These are phyloP conservation scores for Bipolaris gigantea DNA, from an alignment of 2,329 filamentous ascomycete genomes.

Conservation along the genomic window DNA sequence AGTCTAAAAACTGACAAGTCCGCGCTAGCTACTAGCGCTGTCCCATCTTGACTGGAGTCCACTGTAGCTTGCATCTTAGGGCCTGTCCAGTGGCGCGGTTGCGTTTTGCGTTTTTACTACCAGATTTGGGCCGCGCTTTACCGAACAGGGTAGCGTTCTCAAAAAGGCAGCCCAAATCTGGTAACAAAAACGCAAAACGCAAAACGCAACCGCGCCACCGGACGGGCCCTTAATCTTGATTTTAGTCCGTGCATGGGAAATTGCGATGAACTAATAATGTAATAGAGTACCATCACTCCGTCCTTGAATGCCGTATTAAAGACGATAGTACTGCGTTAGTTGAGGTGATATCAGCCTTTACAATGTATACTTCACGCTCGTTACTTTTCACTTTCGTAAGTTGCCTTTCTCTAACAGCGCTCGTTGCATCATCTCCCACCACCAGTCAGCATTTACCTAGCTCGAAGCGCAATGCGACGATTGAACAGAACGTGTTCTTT, in stretches of 20 bases:
- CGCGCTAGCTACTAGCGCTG: too few species aligned
- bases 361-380: slow-evolving; percentile 12
- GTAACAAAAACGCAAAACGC: too few species aligned
- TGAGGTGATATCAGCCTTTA: neutral
- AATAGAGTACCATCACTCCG: neutral
- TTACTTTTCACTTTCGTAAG: slow-evolving; percentile 2
- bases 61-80: too few species aligned
- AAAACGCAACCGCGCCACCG: too few species aligned
- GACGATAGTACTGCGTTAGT: neutral
- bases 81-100: too few species aligned
- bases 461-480: slow-evolving; percentile 14
- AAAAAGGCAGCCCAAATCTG: too few species aligned
- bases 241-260: neutral
- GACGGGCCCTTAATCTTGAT: too few species aligned
- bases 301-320: neutral
- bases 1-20: too few species aligned
- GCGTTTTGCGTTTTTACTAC: too few species aligned
- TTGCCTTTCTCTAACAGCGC: slow-evolving; percentile 11
- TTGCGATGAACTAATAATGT: neutral
- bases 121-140: too few species aligned
- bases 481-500: slow-evolving; percentile 17
- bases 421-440: slow-evolving; percentile 11
- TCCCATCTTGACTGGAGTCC: too few species aligned
- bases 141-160: too few species aligned
- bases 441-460: neutral